Base-by-base conservation (phyloP, 306 rosid species). In the Myrica gale region DNA sequence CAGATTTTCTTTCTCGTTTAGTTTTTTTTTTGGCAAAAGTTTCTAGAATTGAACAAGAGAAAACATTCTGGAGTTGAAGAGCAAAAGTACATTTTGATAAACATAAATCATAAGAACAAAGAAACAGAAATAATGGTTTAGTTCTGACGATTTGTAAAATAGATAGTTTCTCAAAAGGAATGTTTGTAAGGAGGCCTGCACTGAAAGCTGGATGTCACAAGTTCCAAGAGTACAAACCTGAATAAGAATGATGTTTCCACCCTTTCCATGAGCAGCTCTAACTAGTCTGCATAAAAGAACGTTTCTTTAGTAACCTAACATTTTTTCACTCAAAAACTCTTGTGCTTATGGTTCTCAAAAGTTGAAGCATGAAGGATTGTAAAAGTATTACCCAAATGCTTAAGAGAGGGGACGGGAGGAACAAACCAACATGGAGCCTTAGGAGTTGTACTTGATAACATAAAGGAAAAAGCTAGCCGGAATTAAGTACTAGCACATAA, bases 221-320 rank as follows among this genome's bases (percentile, higher is more conserved):
- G 76, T 73, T 75, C 51, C 62, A 72, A 76, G 60, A 6, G 72
- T 45, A n/a, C 87, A 66, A 54, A 92, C 98, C 94, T 95, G 98
- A 80, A 95, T 87, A 47, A 95, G 97, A 80, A 95, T 77, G 51
- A 95, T 90, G 78, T 88, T 89, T 51, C 97, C 97, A 61, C 98
- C 98, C 73, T 80, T 83, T 21, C 84, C 82, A 84, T 95, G 96
- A 69, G 96, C 97, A 76, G 81, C 91, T 92, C 97, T 85, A 78
- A 95, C 90, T 52, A 92, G 83, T 86, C 98, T 95, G 93, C 77
- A 85, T 2, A 76, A 63, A 42, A 69, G 55, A 55, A 65, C 52
- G 20, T 45, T 0, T n/a, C 57, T 52, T 52, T 13, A 52, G 20
- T 9, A 52, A 4, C 15, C n/a, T 13, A 65, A 72, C 67, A 47